A percentile compares a stretch with the other conserved stretches of the same genome.
phyloP scores from a whole-genome alignment of 2,329 filamentous ascomycete species.

The Ceratocystis papillata region DNA sequence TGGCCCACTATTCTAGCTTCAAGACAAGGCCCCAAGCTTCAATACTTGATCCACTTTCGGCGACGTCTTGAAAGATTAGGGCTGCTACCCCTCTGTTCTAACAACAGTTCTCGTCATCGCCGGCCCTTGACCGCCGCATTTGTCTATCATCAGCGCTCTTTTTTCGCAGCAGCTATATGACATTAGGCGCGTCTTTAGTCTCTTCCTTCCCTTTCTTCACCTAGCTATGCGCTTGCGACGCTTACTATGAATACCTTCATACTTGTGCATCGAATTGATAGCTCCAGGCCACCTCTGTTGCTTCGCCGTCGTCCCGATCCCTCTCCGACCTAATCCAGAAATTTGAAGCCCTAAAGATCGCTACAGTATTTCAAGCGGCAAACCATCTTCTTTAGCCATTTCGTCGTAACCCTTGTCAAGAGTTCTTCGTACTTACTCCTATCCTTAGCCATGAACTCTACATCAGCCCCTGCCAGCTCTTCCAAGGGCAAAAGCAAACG shows the following conservation, averaged over 20 bases:
- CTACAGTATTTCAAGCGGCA: not conserved
- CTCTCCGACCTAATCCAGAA: slow-evolving; percentile 10
- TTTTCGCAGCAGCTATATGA: not conserved
- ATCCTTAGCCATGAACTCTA: slow-evolving; percentile 16
- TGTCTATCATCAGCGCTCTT: not conserved
- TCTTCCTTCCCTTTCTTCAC: not conserved
- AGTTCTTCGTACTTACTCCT: not conserved
- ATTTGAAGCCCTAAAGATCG: not conserved
- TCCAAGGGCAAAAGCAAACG: not conserved
- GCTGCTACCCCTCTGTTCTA: not conserved
- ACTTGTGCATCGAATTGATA: slow-evolving; percentile 16
- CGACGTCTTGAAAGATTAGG: not conserved
- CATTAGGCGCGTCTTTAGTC: not conserved
- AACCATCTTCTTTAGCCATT: not conserved
- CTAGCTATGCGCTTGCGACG: slow-evolving; percentile 15
- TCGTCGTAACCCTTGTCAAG: not conserved
- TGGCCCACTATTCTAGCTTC: slow-evolving; percentile 4
- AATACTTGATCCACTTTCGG: not conserved
- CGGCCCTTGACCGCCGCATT: not conserved
- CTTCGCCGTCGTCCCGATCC: slow-evolving; percentile 7
- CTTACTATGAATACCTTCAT: slow-evolving; percentile 23
- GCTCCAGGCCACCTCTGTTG: slow-evolving; percentile 19
- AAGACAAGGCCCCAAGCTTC: slow-evolving; percentile 9
- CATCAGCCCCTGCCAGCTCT: not conserved
- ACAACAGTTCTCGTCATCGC: not conserved